Evolutionary conservation across 148 eudicot species (phyloP), one percentile per base, ranked within the genome.

Genomic region (Chenopodium formosanum): DNA sequence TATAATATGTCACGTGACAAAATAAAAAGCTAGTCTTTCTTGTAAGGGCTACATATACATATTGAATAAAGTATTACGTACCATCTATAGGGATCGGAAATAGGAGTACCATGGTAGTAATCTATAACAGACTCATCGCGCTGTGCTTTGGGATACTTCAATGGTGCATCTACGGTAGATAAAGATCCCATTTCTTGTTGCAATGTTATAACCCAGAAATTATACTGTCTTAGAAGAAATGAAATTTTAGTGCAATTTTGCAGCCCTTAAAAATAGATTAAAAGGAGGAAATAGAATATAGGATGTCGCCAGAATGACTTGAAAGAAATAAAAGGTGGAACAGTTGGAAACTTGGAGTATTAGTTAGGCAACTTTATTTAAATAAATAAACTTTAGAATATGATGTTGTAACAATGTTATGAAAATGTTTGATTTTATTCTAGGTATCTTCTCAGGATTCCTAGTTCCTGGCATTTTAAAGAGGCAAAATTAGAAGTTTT

Each of bases 21-120:
- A 53, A 0, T 0, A 0, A 53, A 53, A 53, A 53, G 12, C 17
- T 53, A 16, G 20, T 53, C 1, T 53, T 53, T 53, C 1, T 1
- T 16, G 16, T 11, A 53, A 16, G 16, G 60, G 22, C 2, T 53
- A 52, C 16, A 9, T 9, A 27, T 67, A 27, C 16, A 1, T 69
- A 69, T 29, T 23, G 31, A 65, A 19, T 32, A 20, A 70, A 3
- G 16, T 48, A 25, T 65, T n/a, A 74, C 73, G 34, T 86, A 95
- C 99, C 99, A 95, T 77, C 98, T 86, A 64, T 95, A 95, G 75
- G 99, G 97, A 81, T 95, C 99, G 53, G 97, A 75, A 58, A 95
- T 70, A 19, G 46, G 48, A 74, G 88, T 85, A 60, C 99, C 99
- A 80, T 95, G 99, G 77, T 95, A 95, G 60, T 88, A 64, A 83